These are phyloP conservation scores for Pseudomonodictys pantanalensis DNA, from an alignment of 495 filamentous ascomycete species.

Conservation along the genomic window DNA sequence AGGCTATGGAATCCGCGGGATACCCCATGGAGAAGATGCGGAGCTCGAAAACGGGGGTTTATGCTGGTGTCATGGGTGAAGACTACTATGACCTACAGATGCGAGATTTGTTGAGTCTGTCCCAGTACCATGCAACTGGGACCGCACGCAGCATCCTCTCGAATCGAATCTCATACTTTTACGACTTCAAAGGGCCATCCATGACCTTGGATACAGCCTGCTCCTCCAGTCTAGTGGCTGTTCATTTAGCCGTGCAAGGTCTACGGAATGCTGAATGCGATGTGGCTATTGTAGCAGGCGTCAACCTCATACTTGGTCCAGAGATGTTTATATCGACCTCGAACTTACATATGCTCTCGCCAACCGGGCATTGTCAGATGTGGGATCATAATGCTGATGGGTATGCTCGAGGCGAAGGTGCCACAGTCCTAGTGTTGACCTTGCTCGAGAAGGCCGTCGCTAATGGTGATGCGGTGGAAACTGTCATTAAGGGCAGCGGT, in stretches of 20 bases:
- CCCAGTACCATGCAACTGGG: constrained; percentile 2
- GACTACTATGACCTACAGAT: constrained; percentile 2
- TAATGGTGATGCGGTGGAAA: constrained; percentile 19
- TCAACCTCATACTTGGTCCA: constrained; percentile 9
- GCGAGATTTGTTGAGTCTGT: not conserved
- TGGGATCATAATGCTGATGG: constrained; percentile 48
- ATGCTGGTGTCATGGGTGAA: not conserved
- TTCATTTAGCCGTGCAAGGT: constrained; percentile 15
- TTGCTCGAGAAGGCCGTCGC: constrained; percentile 3
- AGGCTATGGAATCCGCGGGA: constrained; percentile 13
- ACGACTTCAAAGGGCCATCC: constrained; percentile 17
- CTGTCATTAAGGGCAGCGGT: constrained; percentile 17
- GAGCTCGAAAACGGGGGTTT: constrained; percentile 1
- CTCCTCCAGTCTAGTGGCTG: constrained; percentile 13
- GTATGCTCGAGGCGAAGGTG: constrained; percentile 50
- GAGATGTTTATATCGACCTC: not conserved
- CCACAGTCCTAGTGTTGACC: constrained; percentile 45
- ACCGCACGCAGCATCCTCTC: constrained; percentile 2
- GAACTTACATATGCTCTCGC: constrained; percentile 19
- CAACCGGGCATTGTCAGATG: constrained; percentile 33
- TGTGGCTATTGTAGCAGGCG: not conserved
- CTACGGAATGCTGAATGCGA: not conserved
- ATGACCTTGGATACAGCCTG: constrained; percentile 26
- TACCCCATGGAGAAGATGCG: not conserved
- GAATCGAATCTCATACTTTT: constrained; percentile 25